Evolutionary conservation across 2,329 filamentous ascomycete genomes (phyloP).

Genomic region (Chrysoporthe puriensis): DNA sequence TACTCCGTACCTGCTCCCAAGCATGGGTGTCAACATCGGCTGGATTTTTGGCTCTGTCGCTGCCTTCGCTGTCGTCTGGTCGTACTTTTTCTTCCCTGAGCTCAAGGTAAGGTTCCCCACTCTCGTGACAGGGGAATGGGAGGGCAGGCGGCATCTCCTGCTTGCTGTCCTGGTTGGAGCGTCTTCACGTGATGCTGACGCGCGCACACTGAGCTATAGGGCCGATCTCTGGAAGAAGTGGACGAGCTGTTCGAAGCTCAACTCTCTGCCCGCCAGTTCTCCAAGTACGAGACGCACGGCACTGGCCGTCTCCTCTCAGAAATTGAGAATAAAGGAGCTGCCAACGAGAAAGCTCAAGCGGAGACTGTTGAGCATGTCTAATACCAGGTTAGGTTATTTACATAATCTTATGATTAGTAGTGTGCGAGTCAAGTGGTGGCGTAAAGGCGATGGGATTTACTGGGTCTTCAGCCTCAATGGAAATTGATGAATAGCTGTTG

Average conservation of each 20-base stretch:
- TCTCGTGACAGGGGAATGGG: neutral
- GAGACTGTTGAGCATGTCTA: too few relatives aligned
- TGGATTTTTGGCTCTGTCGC: conserved; percentile 21
- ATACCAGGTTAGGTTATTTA: too few relatives aligned
- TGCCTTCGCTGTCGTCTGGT: conserved; percentile 17
- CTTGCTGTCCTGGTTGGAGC: neutral
- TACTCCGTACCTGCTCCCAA: conserved; percentile 21
- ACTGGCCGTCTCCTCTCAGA: conserved; percentile 3
- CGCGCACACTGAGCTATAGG: neutral
- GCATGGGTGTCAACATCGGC: conserved; percentile 17
- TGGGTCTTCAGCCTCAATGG: too few relatives aligned
- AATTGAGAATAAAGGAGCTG: conserved; percentile 1
- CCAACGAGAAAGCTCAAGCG: too few relatives aligned
- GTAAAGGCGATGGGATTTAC: too few relatives aligned
- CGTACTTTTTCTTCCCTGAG: conserved; percentile 22
- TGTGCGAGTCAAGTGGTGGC: too few relatives aligned
- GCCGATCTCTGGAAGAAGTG: conserved; percentile 22
- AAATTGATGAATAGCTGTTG: too few relatives aligned
- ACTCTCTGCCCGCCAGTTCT: conserved; percentile 19
- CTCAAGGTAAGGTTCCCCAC: conserved; percentile 15
- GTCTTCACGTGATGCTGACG: neutral
- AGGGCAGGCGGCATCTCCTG: neutral
- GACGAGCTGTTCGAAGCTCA: conserved; percentile 22
- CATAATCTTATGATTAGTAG: too few relatives aligned
- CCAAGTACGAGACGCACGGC: conserved; percentile 18